These are phyloP conservation scores for Sugiyamaella grinbergsii DNA, from an alignment of 1,139 yeast genomes.

Conservation along the genomic window DNA sequence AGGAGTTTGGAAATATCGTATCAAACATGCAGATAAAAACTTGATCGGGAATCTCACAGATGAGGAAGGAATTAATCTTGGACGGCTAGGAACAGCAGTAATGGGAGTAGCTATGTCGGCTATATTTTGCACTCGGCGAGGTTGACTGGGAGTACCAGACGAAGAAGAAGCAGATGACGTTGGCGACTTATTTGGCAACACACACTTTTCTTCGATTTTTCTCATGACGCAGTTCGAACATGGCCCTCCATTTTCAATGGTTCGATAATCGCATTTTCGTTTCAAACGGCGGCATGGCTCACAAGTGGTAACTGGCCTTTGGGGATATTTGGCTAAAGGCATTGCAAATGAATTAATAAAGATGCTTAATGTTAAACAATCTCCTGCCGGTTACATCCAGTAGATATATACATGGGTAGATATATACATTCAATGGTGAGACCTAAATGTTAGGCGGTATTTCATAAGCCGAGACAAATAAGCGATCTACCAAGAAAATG, in stretches of 20 bases:
- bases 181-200: conserved; percentile 28
- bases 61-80: background rate
- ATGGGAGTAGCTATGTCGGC: background rate
- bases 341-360: too few species aligned
- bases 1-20: conserved; percentile 17
- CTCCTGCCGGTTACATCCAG: too few species aligned
- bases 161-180: background rate
- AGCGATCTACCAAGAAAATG: too few species aligned
- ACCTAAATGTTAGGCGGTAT: too few species aligned
- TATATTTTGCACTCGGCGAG: background rate
- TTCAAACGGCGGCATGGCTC: conserved; percentile 23
- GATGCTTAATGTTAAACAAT: too few species aligned
- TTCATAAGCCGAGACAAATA: too few species aligned
- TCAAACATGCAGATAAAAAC: conserved; percentile 15
- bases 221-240: conserved; percentile 25
- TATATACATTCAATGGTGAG: too few species aligned
- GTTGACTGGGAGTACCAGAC: background rate
- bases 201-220: conserved; percentile 24
- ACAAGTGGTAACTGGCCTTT: conserved; percentile 18
- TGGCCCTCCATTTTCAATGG: conserved; percentile 21
- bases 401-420: too few species aligned
- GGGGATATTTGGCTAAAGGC: conserved; percentile 11
- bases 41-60: conserved; percentile 14
- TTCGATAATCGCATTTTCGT: conserved; percentile 23
- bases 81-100: background rate